Base-by-base conservation (phyloP, 129 eudicot species). In the Flaveria sonorensis region DNA sequence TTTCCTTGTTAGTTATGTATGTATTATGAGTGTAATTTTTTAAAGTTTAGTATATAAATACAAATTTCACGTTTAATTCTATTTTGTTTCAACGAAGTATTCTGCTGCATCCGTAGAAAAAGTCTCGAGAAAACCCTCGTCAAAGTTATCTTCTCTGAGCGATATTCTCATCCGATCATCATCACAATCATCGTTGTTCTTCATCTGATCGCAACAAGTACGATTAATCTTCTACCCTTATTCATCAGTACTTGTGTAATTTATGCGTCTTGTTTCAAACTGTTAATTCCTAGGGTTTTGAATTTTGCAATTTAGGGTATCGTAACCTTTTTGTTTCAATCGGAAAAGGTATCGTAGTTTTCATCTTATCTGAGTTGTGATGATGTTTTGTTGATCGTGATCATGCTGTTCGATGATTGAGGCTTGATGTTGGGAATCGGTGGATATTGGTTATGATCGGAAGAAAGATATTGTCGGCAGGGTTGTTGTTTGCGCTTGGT, bases 261-360 rank as follows among this genome's bases (percentile, higher is more conserved):
- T 28, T 46, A 19, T 32, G 24, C 51, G 13, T 48, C 65, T 56
- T 79, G 43, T 60, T 60, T 16, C 3, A 46, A 20, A 4, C 15
- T 70, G 42, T 60, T 78, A 30, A 7, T 60, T 36, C 12, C 2
- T 72, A 73, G 77, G 76, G 72, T 81, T 81, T 75, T 69, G 53
- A 21, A 1, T 36, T 55, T 75, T 43, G 10, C 48, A 18, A 47
- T 50, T 57, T 69, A 75, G 76, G 79, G 68, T 61, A 23, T 80
- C 75, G 20, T 77, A 51, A 21, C 53, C 67, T 50, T 68, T 69
- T 26, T 43, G 56, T 69, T 18, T 55, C 7, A 48, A 20, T 46
- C 53, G 39, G 26, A 42, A 15, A 59, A 16, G 23, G 69, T 57
- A 19, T 73, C 1, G 42, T 36, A 3, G 16, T 18, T 56, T 14